Evolutionary conservation across 2,329 filamentous ascomycete species (phyloP).

Genomic region (Aplosporella prunicola): DNA sequence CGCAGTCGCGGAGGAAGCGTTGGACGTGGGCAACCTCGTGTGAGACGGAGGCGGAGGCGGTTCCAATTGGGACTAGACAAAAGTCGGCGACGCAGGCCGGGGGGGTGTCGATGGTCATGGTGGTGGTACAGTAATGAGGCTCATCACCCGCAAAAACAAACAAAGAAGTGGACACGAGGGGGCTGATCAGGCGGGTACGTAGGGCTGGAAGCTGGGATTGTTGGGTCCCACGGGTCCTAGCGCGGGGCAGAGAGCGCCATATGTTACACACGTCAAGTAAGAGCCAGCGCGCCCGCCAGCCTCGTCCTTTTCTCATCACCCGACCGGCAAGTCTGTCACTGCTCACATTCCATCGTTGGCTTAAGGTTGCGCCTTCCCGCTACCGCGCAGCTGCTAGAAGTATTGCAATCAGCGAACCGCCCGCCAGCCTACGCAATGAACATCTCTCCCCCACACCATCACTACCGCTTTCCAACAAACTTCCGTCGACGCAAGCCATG

Average conservation of each 20-base stretch:
- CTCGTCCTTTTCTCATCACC: too few species aligned
- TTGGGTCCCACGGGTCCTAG: background rate
- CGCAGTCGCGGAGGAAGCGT: conserved; percentile 69
- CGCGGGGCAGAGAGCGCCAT: too few species aligned
- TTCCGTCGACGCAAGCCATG: conserved; percentile 10
- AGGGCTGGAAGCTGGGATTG: background rate
- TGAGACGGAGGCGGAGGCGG: conserved; percentile 40
- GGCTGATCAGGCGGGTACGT: background rate
- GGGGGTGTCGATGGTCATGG: conserved; percentile 45
- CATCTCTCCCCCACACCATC: background rate
- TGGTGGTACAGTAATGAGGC: background rate
- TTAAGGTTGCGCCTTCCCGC: too few species aligned
- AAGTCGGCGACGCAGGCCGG: conserved; percentile 77
- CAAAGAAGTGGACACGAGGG: background rate
- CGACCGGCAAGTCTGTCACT: too few species aligned
- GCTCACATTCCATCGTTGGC: too few species aligned
- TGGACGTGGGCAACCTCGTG: conserved; percentile 80
- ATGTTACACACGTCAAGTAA: too few species aligned
- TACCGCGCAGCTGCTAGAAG: too few species aligned
- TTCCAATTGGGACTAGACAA: conserved; percentile 73
- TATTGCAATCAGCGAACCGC: too few species aligned
- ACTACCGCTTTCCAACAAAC: background rate
- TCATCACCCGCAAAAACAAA: too few species aligned
- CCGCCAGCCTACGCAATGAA: too few species aligned
- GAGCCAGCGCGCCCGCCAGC: too few species aligned